A percentile compares a stretch with the other conserved stretches of the same genome.
These are phyloP conservation scores for Leishmania mexicana DNA, from an alignment of 208 protist genomes.

Conservation along the genomic window DNA sequence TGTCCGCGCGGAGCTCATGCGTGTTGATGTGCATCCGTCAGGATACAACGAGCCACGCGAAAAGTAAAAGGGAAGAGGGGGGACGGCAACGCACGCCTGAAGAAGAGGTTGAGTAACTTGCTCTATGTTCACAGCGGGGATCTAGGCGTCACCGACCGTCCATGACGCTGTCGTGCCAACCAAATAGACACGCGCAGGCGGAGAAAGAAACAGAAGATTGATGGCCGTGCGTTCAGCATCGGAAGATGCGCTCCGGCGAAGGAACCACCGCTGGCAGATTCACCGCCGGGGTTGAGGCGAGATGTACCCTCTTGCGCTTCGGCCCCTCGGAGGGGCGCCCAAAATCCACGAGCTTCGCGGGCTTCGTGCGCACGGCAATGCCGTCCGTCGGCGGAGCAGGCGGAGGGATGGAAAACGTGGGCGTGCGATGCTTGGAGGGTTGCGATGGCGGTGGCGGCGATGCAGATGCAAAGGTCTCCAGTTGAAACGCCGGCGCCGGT, in stretches of 20 bases:
- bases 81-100: background rate
- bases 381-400: slow-evolving; percentile 6
- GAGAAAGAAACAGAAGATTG: background rate
- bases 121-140: background rate
- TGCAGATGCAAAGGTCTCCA: background rate
- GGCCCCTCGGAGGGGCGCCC: slow-evolving; percentile 21
- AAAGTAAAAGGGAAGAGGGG: background rate
- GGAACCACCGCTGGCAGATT: slow-evolving; percentile 19
- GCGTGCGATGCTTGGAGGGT: background rate
- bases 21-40: background rate
- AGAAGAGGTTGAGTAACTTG: background rate
- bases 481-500: background rate
- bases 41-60: background rate
- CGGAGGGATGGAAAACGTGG: background rate
- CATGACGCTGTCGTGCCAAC: background rate
- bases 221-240: background rate
- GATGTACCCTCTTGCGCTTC: background rate
- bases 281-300: slow-evolving; percentile 6
- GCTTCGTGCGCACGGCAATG: slow-evolving; percentile 27
- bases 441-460: background rate
- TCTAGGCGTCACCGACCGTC: background rate
- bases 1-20: background rate
- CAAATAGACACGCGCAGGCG: background rate
- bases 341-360: slow-evolving; percentile 26
- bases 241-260: slow-evolving; percentile 22